Base-by-base conservation (phyloP, 139 green algal species). In the Ulvella scutata region DNA sequence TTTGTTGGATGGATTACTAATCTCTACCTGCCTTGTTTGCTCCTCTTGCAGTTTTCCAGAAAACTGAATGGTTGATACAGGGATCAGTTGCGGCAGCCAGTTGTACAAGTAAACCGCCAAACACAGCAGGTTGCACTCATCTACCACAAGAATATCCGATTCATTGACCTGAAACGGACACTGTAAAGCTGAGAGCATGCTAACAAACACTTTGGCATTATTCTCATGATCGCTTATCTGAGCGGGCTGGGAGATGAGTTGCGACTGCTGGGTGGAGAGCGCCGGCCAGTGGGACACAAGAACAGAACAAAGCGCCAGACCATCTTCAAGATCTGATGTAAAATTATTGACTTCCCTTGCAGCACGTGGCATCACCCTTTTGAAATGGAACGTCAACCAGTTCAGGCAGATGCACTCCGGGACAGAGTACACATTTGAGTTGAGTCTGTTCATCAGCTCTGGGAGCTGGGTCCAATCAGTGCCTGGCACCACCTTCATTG, bases 21-120 rank as follows among this genome's bases (percentile, higher is more conserved):
- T 82, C 82, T 92, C 84, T 44, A 94, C 79, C 4, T 84, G 76
- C 75, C 89, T 88, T 37, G 75, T 73, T 81, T 87, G 81, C 20
- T 59, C 79, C 73, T 92, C 86, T 2, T 76, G 79, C 4, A 95
- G 80, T 78, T 81, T 82, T 72, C 81, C 84, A 0, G 37, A 43
- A 78, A 93, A 93, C 29, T 87, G 76, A 31, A 95, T 78, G 6
- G 77, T 80, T 4, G 83, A 78, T 3, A 61, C 43, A 3, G 90
- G 88, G 33, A 90, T 60, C 51, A 93, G 84, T 73, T 92, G 86
- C 21, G 87, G 88, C 62, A 94, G 84, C 17, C 83, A 43, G 51
- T 84, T 82, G 80, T 87, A 90, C 28, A 92, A 77, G 72, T 89
- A 92, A 0, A 86, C 72, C 20, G 85, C 51, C 31, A 90, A 72